Evolutionary conservation across 2,329 filamentous ascomycete species (phyloP).

Genomic region (Thielaviopsis punctulata): DNA sequence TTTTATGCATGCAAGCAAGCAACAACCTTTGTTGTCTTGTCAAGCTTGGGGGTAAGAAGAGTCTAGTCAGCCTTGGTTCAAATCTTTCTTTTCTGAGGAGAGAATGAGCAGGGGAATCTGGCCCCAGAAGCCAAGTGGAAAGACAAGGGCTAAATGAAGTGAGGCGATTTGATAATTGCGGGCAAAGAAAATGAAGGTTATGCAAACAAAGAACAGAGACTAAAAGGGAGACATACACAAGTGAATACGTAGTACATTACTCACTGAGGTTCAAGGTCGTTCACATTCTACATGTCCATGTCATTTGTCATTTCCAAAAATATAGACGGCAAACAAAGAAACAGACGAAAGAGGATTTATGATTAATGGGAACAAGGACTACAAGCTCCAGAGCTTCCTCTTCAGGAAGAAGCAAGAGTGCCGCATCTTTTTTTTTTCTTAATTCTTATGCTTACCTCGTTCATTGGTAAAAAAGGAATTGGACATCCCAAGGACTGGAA

Average conservation of each 20-base stretch:
- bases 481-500: neutral
- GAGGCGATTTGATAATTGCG: neutral
- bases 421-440: too few species aligned
- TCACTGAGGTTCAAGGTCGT: too few species aligned
- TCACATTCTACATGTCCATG: too few species aligned
- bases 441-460: too few species aligned
- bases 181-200: neutral
- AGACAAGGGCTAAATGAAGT: neutral
- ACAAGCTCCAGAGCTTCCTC: too few species aligned
- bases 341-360: too few species aligned
- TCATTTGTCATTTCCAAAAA: too few species aligned
- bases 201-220: neutral
- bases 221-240: neutral
- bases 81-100: neutral
- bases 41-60: neutral
- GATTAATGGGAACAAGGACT: too few species aligned
- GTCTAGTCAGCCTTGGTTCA: neutral
- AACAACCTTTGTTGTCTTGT: neutral
- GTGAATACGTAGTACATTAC: too few species aligned
- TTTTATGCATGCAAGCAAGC: neutral
- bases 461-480: too few species aligned
- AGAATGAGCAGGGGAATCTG: neutral
- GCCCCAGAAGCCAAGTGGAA: neutral
- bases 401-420: too few species aligned
- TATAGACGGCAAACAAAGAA: too few species aligned